phyloP scores from a whole-genome alignment of 768 basidiomycete species.

The Phlegmacium glaucopus region DNA sequence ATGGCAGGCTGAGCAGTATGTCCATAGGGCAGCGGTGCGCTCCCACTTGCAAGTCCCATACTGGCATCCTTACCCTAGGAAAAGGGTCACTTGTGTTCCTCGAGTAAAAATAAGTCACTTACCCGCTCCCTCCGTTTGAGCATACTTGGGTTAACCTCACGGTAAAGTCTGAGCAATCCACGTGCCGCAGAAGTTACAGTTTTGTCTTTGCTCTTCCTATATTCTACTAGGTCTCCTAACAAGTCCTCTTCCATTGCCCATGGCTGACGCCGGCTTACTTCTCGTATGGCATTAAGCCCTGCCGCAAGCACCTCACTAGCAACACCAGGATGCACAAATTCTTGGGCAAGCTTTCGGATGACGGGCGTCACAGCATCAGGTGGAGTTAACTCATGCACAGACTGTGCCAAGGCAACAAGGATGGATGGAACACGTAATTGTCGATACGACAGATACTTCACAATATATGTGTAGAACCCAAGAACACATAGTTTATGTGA shows the following conservation, averaged over 20 bases:
- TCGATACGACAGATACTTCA: slow-evolving; percentile 90
- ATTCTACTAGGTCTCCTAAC: slow-evolving; percentile 89
- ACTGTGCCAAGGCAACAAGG: slow-evolving; percentile 91
- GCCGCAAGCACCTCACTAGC: slow-evolving; percentile 94
- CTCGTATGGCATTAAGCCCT: slow-evolving; percentile 93
- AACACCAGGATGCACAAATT: slow-evolving; percentile 97
- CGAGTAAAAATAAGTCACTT: slow-evolving; percentile 18
- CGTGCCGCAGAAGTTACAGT: slow-evolving; percentile 86
- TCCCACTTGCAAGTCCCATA: slow-evolving; percentile 65
- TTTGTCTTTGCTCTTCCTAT: slow-evolving; percentile 94
- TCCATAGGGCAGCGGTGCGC: slow-evolving; percentile 77
- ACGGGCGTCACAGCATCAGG: slow-evolving; percentile 90
- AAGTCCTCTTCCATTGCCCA: slow-evolving; percentile 98
- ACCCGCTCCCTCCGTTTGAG: slow-evolving; percentile 86
- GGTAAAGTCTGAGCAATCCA: slow-evolving; percentile 82
- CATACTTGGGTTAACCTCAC: slow-evolving; percentile 95
- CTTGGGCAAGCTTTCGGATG: slow-evolving; percentile 86
- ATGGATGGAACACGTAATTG: slow-evolving; percentile 92
- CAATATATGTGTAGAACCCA: slow-evolving; percentile 92
- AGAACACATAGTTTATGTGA: slow-evolving; percentile 91
- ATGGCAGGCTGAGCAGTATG: slow-evolving; percentile 69
- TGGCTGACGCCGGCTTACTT: slow-evolving; percentile 91
- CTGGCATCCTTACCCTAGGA: slow-evolving; percentile 87
- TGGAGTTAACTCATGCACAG: slow-evolving; percentile 92
- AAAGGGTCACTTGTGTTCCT: slow-evolving; percentile 5